A percentile compares a stretch with the other conserved stretches of the same genome.
These are phyloP conservation scores for Chamaecrista fasciculata DNA, from an alignment of 306 rosid genomes.

Conservation along the genomic window DNA sequence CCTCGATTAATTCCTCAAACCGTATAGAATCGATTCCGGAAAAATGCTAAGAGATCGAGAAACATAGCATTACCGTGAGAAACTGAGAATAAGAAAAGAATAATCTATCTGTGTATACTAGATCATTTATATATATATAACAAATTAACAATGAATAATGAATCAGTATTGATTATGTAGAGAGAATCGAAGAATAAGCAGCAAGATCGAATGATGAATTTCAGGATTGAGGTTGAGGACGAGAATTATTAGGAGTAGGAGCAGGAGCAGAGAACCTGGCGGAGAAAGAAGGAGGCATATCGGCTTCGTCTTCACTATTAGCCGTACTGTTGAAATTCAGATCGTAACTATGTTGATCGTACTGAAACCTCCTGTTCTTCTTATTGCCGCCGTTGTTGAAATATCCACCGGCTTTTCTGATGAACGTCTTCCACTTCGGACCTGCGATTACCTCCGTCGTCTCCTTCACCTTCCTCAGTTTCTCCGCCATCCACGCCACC, in stretches of 20 bases:
- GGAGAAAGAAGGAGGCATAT: conserved; percentile 42
- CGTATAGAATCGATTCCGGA: too few species aligned
- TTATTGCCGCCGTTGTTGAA: conserved; percentile 22
- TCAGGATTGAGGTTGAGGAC: conserved; percentile 24
- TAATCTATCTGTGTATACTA: too few species aligned
- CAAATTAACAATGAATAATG: too few species aligned
- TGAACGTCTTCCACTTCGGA: conserved; percentile 71
- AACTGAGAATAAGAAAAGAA: too few species aligned
- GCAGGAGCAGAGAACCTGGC: conserved; percentile 56
- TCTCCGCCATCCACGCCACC: conserved; percentile 47
- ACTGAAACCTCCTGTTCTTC: conserved; percentile 41
- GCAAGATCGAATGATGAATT: neutral
- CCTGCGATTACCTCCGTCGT: conserved; percentile 61
- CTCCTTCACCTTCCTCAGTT: conserved; percentile 50
- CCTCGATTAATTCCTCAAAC: too few species aligned
- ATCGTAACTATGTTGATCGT: conserved; percentile 71
- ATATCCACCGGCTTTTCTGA: conserved; percentile 54
- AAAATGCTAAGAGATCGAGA: too few species aligned
- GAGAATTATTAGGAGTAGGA: too few species aligned
- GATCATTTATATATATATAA: too few species aligned
- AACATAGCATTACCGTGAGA: too few species aligned
- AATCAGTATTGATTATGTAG: too few species aligned
- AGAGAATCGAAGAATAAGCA: too few species aligned
- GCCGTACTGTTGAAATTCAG: conserved; percentile 58
- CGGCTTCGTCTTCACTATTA: conserved; percentile 47